Evolutionary conservation across 208 protist genomes (phyloP), one percentile per base, ranked within the genome.

Genomic region (Herpetomonas tarakana): DNA sequence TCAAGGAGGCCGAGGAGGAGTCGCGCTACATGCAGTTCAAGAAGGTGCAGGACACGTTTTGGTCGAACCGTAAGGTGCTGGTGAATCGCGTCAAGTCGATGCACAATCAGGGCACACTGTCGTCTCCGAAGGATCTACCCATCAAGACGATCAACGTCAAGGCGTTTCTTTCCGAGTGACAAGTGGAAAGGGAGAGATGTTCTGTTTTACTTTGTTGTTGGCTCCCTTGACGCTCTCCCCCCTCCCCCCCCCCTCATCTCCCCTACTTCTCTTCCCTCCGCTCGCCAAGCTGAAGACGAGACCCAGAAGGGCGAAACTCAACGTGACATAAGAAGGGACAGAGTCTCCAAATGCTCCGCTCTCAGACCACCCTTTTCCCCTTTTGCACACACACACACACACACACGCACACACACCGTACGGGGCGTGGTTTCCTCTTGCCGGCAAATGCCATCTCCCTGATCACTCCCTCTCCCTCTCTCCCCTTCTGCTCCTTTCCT

Each of bases 81-180:
- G 82, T 96, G 35, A 96, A 93, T 57, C 86, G 90, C 28, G 81
- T 93, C 30, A 96, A 96, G 78, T 83, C 90, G 19, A 96, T 96
- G 90, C 71, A 86, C 54, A 90, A 92, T 50, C 85, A 92, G 65
- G 86, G 86, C 16, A 90, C 88, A 46, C 74, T 82, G 49, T 58
- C 58, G 1, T 89, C 80, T 16, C 68, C 85, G 2, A 83, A 82
- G 57, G 88, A 94, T 58, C 49, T 94, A 46, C 88, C 88, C 21
- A 85, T 94, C 58, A 85, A 88, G 58, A 92, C 88, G 2, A 62
- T 94, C 31, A 92, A 91, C 62, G 83, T 94, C 50, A 94, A 92
- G 66, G 88, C 88, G 30, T 94, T 94, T 58, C 59, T 94, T 0
- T 58, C 71, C 14, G 84, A 91, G 45, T 91, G 66, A 62, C 19